Conservation (phyloP, 139 green algal genomes). For the Tetraselmis chui region DNA sequence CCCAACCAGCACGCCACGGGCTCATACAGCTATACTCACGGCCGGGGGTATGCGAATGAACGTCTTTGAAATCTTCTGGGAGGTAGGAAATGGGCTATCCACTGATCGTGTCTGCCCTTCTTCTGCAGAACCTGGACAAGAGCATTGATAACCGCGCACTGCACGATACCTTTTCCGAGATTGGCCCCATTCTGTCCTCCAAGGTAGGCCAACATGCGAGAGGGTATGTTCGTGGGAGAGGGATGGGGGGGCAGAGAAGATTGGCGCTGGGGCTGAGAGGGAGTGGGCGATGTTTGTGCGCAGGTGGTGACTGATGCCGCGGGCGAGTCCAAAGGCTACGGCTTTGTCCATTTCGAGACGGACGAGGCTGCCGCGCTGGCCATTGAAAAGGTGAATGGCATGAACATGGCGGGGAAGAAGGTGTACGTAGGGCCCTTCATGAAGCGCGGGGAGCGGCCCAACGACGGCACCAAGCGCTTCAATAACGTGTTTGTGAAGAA, state of each 20-base stretch:
- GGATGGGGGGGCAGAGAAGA: too few species aligned
- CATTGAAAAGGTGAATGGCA: conserved; percentile 77
- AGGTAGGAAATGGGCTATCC: too few species aligned
- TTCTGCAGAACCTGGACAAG: conserved; percentile 84
- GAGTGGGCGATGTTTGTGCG: neutral
- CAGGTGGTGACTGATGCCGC: conserved; percentile 23
- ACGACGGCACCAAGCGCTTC: conserved; percentile 44
- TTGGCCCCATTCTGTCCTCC: conserved; percentile 82
- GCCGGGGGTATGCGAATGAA: too few species aligned
- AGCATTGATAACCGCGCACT: conserved; percentile 87
- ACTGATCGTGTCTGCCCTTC: too few species aligned
- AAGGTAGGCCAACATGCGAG: conserved; percentile 30
- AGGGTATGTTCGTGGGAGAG: too few species aligned
- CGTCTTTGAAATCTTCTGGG: too few species aligned
- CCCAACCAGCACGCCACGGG: neutral
- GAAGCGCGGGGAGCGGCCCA: conserved; percentile 58
- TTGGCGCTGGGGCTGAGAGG: neutral
- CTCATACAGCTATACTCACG: too few species aligned
- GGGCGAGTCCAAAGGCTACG: conserved; percentile 77
- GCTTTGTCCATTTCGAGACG: conserved; percentile 90
- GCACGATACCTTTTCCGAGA: conserved; percentile 88
- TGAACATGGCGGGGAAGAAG: conserved; percentile 58
- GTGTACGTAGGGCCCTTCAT: conserved; percentile 81
- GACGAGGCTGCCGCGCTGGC: conserved; percentile 67
- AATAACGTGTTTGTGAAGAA: conserved; percentile 95